Conservation (phyloP, 768 basidiomycete species). For the Dendrothele bispora region DNA sequence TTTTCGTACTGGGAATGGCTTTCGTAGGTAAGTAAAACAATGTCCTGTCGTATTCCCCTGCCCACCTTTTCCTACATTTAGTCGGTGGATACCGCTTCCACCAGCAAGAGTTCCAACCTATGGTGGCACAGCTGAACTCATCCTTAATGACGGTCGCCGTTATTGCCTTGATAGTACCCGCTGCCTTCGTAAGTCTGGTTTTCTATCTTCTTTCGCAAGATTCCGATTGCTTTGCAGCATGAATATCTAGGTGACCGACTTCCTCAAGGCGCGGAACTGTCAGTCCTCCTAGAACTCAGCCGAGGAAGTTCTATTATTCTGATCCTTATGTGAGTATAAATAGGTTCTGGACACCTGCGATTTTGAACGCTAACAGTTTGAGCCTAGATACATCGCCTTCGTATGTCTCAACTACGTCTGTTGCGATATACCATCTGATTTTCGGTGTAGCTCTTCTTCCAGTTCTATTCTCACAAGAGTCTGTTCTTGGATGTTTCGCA, state of each 20-base stretch:
- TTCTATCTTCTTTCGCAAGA: slow-evolving; percentile 15
- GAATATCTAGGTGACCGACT: slow-evolving; percentile 35
- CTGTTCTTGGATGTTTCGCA: slow-evolving; percentile 27
- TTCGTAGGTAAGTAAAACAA: slow-evolving; percentile 76
- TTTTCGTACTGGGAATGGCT: slow-evolving; percentile 84
- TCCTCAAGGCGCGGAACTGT: slow-evolving; percentile 33
- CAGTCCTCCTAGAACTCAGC: slow-evolving; percentile 43
- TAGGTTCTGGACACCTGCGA: not conserved
- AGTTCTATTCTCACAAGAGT: slow-evolving; percentile 53
- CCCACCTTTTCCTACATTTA: slow-evolving; percentile 6
- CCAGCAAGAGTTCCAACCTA: slow-evolving; percentile 53
- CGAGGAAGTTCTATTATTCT: slow-evolving; percentile 49
- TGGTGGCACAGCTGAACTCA: slow-evolving; percentile 64
- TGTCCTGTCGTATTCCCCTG: slow-evolving; percentile 14
- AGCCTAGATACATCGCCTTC: slow-evolving; percentile 29
- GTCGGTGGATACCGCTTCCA: slow-evolving; percentile 50
- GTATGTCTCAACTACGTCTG: slow-evolving; percentile 13
- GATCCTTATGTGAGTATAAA: slow-evolving; percentile 37
- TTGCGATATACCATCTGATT: not conserved
- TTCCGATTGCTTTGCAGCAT: slow-evolving; percentile 24
- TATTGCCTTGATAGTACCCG: slow-evolving; percentile 65
- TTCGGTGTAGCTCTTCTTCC: slow-evolving; percentile 44
- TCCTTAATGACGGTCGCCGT: slow-evolving; percentile 70
- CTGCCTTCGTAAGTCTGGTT: slow-evolving; percentile 48
- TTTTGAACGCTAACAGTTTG: slow-evolving; percentile 4